These are phyloP conservation scores for Ascochyta rabiei DNA, from an alignment of 2,329 filamentous ascomycete species.

Conservation along the genomic window DNA sequence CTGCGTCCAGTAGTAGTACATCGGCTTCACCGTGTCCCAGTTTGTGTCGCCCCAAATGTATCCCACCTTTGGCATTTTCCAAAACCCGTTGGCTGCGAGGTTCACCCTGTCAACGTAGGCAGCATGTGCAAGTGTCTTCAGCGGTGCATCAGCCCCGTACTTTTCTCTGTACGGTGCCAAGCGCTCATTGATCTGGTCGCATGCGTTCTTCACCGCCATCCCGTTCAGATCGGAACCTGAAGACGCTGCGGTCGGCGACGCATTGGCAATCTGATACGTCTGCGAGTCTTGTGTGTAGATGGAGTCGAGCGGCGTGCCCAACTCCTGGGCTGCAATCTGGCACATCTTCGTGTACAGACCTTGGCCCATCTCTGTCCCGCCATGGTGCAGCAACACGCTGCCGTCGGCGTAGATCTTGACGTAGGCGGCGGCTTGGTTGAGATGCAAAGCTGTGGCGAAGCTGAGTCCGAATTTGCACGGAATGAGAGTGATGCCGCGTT, in stretches of 20 bases:
- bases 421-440: conserved; percentile 91
- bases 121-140: conserved; percentile 85
- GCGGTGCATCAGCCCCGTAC: conserved; percentile 73
- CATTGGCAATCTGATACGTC: conserved; percentile 86
- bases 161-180: conserved; percentile 84
- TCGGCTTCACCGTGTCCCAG: conserved; percentile 54
- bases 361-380: conserved; percentile 96
- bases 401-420: conserved; percentile 97
- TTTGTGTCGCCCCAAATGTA: conserved; percentile 75
- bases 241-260: conserved; percentile 88
- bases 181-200: conserved; percentile 84
- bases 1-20: conserved; percentile 97
- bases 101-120: conserved; percentile 97
- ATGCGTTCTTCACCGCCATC: conserved; percentile 91
- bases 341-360: conserved; percentile 95
- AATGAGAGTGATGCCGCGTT: conserved; percentile 81
- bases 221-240: conserved; percentile 94
- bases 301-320: conserved; percentile 78
- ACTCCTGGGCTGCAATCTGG: conserved; percentile 89
- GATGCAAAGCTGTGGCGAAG: conserved; percentile 83
- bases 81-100: conserved; percentile 92
- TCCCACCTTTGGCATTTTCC: conserved; percentile 95
- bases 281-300: conserved; percentile 90
- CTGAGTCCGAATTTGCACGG: conserved; percentile 98
- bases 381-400: conserved; percentile 87